These are phyloP conservation scores for Aspergillus mulundensis DNA, from an alignment of 495 filamentous ascomycete genomes.

Conservation along the genomic window DNA sequence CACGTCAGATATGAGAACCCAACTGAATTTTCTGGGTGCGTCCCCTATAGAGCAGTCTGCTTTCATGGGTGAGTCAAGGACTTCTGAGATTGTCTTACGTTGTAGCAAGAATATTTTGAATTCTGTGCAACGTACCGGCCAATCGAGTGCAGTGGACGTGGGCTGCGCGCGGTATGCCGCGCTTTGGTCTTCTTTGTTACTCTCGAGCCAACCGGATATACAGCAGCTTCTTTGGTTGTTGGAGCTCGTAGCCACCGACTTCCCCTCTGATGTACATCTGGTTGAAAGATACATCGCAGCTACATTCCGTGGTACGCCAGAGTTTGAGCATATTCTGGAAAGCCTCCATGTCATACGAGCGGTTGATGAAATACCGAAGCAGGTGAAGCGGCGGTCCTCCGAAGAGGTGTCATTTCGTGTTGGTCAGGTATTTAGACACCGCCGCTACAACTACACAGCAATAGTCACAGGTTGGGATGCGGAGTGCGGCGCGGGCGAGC, in stretches of 20 bases:
- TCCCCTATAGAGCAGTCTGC: conserved; percentile 45
- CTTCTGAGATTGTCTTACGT: conserved; percentile 65
- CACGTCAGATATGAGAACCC: conserved; percentile 51
- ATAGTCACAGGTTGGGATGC: conserved; percentile 85
- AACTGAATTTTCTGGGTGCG: conserved; percentile 61
- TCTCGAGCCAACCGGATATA: conserved; percentile 48
- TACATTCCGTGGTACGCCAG: conserved; percentile 41
- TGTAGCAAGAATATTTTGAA: conserved; percentile 77
- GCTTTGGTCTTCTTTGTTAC: conserved; percentile 73
- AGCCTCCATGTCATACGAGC: conserved; percentile 56
- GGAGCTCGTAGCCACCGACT: conserved; percentile 60
- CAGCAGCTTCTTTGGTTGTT: conserved; percentile 62
- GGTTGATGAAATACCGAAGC: conserved; percentile 57
- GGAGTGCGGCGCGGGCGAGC: conserved; percentile 49
- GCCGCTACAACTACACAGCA: conserved; percentile 71
- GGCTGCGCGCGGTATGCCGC: conserved; percentile 69
- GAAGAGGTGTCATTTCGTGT: conserved; percentile 61
- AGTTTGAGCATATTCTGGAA: conserved; percentile 44
- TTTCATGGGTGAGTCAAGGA: conserved; percentile 57
- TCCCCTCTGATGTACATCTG: conserved; percentile 58
- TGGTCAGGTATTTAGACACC: conserved; percentile 81
- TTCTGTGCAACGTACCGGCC: conserved; percentile 46
- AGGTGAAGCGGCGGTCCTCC: conserved; percentile 41
- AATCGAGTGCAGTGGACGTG: conserved; percentile 43
- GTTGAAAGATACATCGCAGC: conserved; percentile 63